Percentiles rank a stretch among this genome's conserved stretches.
Conservation (phyloP, 2,329 filamentous ascomycete genomes). For the Aschersonia sp. region DNA sequence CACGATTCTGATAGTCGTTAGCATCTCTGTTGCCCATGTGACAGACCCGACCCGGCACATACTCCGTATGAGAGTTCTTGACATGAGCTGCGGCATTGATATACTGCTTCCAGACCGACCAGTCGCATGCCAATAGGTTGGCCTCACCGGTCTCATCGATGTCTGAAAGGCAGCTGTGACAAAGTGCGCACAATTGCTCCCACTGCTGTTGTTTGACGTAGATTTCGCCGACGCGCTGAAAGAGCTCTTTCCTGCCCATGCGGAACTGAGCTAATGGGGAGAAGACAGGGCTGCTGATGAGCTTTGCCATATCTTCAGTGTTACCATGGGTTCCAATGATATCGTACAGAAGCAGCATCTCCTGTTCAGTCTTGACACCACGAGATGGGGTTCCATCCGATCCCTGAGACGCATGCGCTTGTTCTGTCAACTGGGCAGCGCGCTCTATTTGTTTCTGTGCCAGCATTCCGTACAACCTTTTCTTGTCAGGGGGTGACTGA, state of each 20-base stretch:
- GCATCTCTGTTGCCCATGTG: background rate
- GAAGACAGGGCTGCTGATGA: slow-evolving; percentile 22
- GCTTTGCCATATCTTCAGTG: slow-evolving; percentile 23
- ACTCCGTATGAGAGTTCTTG: slow-evolving; percentile 18
- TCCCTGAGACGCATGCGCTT: slow-evolving; percentile 10
- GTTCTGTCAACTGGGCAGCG: slow-evolving; percentile 29
- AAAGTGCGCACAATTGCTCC: slow-evolving; percentile 27
- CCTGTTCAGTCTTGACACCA: slow-evolving; percentile 30
- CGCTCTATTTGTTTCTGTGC: slow-evolving; percentile 35
- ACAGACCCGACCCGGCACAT: slow-evolving; percentile 3
- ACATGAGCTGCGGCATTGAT: slow-evolving; percentile 22
- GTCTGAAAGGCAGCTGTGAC: slow-evolving; percentile 24
- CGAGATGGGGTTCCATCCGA: slow-evolving; percentile 10
- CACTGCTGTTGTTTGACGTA: slow-evolving; percentile 25
- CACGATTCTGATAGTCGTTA: slow-evolving; percentile 12
- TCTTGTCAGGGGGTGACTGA: slow-evolving; percentile 32
- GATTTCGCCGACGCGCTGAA: slow-evolving; percentile 24
- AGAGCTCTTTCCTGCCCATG: slow-evolving; percentile 30
- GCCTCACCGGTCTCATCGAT: slow-evolving; percentile 21
- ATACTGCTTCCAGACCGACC: slow-evolving; percentile 23
- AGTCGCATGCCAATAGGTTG: slow-evolving; percentile 30
- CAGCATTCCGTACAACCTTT: slow-evolving; percentile 35
- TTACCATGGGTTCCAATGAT: slow-evolving; percentile 29
- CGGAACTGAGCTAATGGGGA: slow-evolving; percentile 28
- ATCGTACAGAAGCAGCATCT: slow-evolving; percentile 33